These are phyloP conservation scores for Persicaria maculosa DNA, from an alignment of 148 eudicot species.

Conservation along the genomic window DNA sequence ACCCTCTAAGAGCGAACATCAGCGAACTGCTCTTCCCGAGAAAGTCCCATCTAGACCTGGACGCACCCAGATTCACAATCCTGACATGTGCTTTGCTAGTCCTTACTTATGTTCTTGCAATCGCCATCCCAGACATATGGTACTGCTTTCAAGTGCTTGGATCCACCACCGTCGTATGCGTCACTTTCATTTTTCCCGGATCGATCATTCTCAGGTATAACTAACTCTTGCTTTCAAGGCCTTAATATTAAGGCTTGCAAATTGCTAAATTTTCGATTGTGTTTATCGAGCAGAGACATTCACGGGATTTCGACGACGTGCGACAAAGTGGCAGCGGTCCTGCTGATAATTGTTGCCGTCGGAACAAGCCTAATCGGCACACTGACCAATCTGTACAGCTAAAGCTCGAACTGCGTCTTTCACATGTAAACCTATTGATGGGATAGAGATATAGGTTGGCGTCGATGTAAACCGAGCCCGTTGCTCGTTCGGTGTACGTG, in stretches of 20 bases:
- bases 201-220: slow-evolving; percentile 69
- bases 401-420: not conserved
- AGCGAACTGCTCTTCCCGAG: slow-evolving; percentile 62
- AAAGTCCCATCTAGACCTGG: slow-evolving; percentile 36
- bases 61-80: slow-evolving; percentile 46
- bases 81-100: slow-evolving; percentile 48
- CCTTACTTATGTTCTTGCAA: slow-evolving; percentile 51
- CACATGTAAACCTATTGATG: not conserved
- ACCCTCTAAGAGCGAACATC: slow-evolving; percentile 59
- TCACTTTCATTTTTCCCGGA: slow-evolving; percentile 76
- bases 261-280: not conserved
- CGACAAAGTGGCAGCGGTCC: slow-evolving; percentile 41
- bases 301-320: slow-evolving; percentile 47
- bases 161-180: slow-evolving; percentile 74
- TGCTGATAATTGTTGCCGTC: slow-evolving; percentile 44
- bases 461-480: not conserved
- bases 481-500: not conserved
- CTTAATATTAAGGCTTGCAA: no score
- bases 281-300: slow-evolving; percentile 46
- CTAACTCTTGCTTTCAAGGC: not conserved
- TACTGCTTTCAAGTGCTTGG: slow-evolving; percentile 90
- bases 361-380: slow-evolving; percentile 54
- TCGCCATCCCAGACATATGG: slow-evolving; percentile 84
- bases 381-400: slow-evolving; percentile 36
- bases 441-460: not conserved